Evolutionary conservation across 1,284 basidiomycete species (phyloP), one percentile per base, ranked within the genome.

Genomic region (Melampsora larici-populina): DNA sequence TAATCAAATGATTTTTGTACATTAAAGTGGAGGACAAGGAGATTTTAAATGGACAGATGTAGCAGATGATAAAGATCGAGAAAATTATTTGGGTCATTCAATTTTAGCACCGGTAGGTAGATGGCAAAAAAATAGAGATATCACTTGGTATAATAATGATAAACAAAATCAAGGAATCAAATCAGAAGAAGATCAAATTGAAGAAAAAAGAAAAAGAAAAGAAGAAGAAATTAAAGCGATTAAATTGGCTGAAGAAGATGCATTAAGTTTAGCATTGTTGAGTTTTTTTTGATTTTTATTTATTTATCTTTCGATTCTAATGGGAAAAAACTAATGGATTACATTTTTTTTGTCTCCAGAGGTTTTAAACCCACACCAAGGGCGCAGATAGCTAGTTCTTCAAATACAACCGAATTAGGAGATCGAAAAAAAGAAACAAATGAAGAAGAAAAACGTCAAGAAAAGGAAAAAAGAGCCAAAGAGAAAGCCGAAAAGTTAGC

Each of bases 41-140:
- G 92, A 94, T 81, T 95, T 95, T 86, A 93, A 93, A 84, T 94
- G 93, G 93, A 85, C 91, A 4, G 92, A 93, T 81, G 92, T 95
- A 36, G 90, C 90, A 68, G 90, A 91, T 78, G 93, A 94, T 86
- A 94, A 94, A 85, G 92, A 94, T 84, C 87, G 92, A 84, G 91
- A 93, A 90, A 90, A 94, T 84, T 95, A 95, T 83, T 89, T 96
- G 1, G 93, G 93, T 5, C 91, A 93, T 82, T 93, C 92, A 79
- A 90, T 95, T 84, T 94, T 95, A 81, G 93, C 93, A 0, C 93
- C 93, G 0, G 92, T 92, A 1, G 93, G 94, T 3, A 87, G 94
- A 79, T 96, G 93, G 93, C 93, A 96, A 85, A 94, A 94, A 66
- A 73, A 70, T 29, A 21, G 48, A 46, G 69, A 79, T 65, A 58